Conservation (phyloP, 257 asterid species). For the Solanum ossicruentum region DNA sequence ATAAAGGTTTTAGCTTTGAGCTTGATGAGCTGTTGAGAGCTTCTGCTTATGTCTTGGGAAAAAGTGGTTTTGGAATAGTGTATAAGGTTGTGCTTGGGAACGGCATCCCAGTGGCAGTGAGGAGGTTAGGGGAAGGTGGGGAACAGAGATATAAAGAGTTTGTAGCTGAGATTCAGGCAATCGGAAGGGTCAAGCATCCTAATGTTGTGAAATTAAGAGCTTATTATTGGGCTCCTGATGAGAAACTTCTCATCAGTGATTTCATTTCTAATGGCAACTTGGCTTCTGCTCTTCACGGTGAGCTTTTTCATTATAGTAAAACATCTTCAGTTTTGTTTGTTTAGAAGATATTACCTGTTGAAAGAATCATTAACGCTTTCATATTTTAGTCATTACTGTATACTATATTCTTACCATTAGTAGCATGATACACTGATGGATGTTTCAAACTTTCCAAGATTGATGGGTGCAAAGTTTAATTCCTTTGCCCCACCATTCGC, state of each 20-base stretch:
- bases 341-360: background rate
- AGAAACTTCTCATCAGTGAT: slow-evolving; percentile 93
- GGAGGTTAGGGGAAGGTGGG: slow-evolving; percentile 94
- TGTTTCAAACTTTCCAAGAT: background rate
- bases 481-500: background rate
- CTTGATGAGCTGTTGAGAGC: slow-evolving; percentile 92
- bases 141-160: slow-evolving; percentile 90
- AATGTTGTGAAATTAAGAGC: slow-evolving; percentile 83
- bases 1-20: slow-evolving; percentile 81
- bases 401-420: background rate
- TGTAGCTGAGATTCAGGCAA: slow-evolving; percentile 77
- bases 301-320: background rate
- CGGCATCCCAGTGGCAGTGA: slow-evolving; percentile 85
- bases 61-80: slow-evolving; percentile 91
- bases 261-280: slow-evolving; percentile 79
- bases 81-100: slow-evolving; percentile 93
- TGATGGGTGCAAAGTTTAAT: background rate
- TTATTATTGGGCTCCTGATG: slow-evolving; percentile 93
- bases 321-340: background rate
- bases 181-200: slow-evolving; percentile 84
- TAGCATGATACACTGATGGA: background rate
- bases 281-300: slow-evolving; percentile 86
- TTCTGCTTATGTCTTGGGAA: slow-evolving; percentile 91
- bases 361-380: background rate
- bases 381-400: background rate